Percentiles rank a stretch among this genome's conserved stretches.
These are phyloP conservation scores for Aspergillus bertholletiae DNA, from an alignment of 495 filamentous ascomycete species.

Conservation along the genomic window DNA sequence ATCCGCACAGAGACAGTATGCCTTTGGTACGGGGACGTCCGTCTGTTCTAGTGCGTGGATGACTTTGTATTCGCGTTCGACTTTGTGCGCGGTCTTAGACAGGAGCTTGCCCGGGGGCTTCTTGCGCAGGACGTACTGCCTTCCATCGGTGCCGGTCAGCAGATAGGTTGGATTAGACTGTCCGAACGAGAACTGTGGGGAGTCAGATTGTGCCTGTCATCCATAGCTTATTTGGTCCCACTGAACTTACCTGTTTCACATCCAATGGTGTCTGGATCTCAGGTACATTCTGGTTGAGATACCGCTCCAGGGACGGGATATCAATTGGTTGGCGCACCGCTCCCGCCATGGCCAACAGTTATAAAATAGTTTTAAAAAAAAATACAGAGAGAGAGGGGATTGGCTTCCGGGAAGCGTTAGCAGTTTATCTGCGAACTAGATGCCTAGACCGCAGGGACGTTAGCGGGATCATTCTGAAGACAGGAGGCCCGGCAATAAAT, in stretches of 20 bases:
- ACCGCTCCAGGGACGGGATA: conserved; percentile 68
- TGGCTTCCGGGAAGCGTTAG: neutral
- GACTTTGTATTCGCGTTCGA: conserved; percentile 91
- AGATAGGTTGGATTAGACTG: conserved; percentile 98
- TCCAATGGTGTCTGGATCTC: conserved; percentile 77
- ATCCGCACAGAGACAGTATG: conserved; percentile 86
- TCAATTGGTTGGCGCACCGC: conserved; percentile 85
- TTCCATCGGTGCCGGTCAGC: conserved; percentile 63
- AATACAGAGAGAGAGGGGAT: neutral
- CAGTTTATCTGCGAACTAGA: neutral
- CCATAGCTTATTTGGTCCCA: neutral
- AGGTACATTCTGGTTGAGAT: conserved; percentile 70
- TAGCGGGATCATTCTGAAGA: conserved; percentile 1
- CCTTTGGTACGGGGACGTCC: conserved; percentile 81
- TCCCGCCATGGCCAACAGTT: conserved; percentile 71
- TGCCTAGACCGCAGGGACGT: neutral
- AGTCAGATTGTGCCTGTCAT: neutral
- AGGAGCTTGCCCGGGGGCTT: conserved; percentile 91
- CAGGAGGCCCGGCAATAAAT: conserved; percentile 6
- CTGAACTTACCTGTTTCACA: conserved; percentile 71
- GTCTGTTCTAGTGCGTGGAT: conserved; percentile 77
- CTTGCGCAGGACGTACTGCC: conserved; percentile 83
- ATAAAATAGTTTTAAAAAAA: too few species aligned
- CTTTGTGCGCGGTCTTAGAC: conserved; percentile 89
- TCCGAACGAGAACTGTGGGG: conserved; percentile 81